Evolutionary conservation across 2,329 filamentous ascomycete species (phyloP), one percentile per base, ranked within the genome.

Genomic region (Tolypocladium sp.): DNA sequence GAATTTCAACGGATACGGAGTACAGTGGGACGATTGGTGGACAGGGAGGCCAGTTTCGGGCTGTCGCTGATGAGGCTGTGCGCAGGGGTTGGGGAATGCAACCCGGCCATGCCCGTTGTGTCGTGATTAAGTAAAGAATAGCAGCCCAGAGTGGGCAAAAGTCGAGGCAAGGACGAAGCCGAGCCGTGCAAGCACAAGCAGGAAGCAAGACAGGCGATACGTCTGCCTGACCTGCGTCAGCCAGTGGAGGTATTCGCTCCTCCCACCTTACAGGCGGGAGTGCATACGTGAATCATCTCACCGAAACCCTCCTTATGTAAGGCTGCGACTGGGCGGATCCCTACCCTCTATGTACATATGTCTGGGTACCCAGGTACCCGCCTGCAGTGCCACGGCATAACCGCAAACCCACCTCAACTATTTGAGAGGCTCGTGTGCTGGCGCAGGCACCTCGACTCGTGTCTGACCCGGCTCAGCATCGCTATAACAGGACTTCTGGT

Each of bases 401-500:
- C 49, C 49, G 57, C 57, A 42, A 54, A 54, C 30, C 30, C 37
- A 37, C 27, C 51, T 40, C 55, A 20, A 35, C 25, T 41, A 58
- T 58, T 55, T 46, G 57, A 54, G 57, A 49, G 44, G 56, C 53
- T 58, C 44, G 41, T 41, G 22, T 49, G 49, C 42, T 42, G 52
- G 53, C 44, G n/a, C 44, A 20, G 51, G 40, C 46, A 53, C 35
- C 46, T 59, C 57, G 37, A 52, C 58, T 40, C 37, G 42, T 55
- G 25, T 58, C 51, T 56, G 54, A 56, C 54, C 40, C 30, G 22
- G 25, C 38, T 22, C 2, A 58, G 33, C 59, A 58, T 56, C 42
- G 44, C 41, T 35, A 52, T 22, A 56, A 40, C 57, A 60, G 68
- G 67, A 66, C 66, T n/a, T 63, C 59, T 63, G 62, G 66, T 69